Evolutionary conservation across 768 basidiomycete genomes (phyloP).

Genomic region (Inosperma sp.): DNA sequence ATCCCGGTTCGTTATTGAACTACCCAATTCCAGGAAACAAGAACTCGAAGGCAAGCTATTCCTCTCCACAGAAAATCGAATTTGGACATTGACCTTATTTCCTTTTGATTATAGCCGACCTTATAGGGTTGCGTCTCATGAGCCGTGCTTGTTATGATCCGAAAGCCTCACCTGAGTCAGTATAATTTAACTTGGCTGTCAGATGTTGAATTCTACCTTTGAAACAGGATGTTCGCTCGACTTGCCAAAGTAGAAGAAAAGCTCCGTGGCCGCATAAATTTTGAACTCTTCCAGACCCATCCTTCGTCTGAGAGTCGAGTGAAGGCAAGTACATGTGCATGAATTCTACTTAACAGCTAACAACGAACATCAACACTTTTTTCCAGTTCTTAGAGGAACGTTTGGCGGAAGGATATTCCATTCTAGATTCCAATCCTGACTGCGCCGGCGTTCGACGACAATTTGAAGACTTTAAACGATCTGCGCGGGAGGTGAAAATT

Average conservation of each 20-base stretch:
- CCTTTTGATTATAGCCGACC: slow-evolving; percentile 55
- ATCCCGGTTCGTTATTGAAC: slow-evolving; percentile 51
- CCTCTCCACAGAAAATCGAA: background rate
- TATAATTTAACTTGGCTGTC: slow-evolving; percentile 5
- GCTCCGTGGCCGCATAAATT: slow-evolving; percentile 19
- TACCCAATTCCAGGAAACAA: slow-evolving; percentile 79
- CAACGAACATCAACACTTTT: background rate
- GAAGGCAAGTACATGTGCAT: slow-evolving; percentile 42
- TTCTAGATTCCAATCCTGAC: slow-evolving; percentile 51
- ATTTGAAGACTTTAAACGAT: slow-evolving; percentile 27
- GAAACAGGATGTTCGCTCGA: slow-evolving; percentile 66
- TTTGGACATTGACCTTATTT: background rate
- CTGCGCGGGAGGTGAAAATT: background rate
- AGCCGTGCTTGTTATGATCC: slow-evolving; percentile 88
- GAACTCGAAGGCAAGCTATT: slow-evolving; percentile 67
- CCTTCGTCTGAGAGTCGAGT: slow-evolving; percentile 70
- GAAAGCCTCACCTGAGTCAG: slow-evolving; percentile 64
- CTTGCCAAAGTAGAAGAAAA: slow-evolving; percentile 54
- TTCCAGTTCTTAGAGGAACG: slow-evolving; percentile 47
- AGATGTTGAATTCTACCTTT: background rate
- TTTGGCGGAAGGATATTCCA: slow-evolving; percentile 53
- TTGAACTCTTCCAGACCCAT: slow-evolving; percentile 76
- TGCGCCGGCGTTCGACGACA: slow-evolving; percentile 43
- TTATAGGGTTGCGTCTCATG: slow-evolving; percentile 77
- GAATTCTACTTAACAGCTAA: background rate